Base-by-base conservation (phyloP, 257 asterid genomes). In the Solanum pennellii region DNA sequence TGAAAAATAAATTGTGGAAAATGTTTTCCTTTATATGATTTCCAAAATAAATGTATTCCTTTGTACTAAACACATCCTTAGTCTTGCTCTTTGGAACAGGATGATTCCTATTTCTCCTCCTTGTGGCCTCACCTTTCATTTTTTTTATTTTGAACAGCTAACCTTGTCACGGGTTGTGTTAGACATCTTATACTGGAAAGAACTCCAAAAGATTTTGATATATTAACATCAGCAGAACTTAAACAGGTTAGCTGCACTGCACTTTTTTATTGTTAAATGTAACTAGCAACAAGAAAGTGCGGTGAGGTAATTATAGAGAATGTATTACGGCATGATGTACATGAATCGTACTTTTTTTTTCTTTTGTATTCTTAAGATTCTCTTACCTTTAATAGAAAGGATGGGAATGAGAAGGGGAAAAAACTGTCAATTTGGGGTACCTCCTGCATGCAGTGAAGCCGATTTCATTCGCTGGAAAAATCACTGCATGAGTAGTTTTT, bases 91-190 rank as follows among this genome's bases (percentile, higher is more conserved):
- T 33, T 33, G 5, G 35, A 31, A 33, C 5, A 33, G 5, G 35
- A 3, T 33, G 35, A 33, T 33, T 33, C 35, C 35, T 33, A 33
- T 33, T 3, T 33, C 35, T 33, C 35, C 35, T 33, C 33, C 35
- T 33, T 33, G 35, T 33, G 35, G 35, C 5, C 35, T 33, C 35
- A 33, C 35, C 35, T 33, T 33, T 31, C 33, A 0, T 31, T 31
- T 31, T 31, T 31, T 3, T 31, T 31, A 31, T 31, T 31, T 33
- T 33, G 5, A 33, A 33, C 35, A 33, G 5, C 1, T 3, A 39
- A 89, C 73, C 91, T 89, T 59, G 91, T 89, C 31, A 89, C 86
- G 45, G 91, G 87, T 73, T 89, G 91, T 73, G 91, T 86, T 87
- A 79, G 89, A 71, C 89, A 89, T 74, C 89, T 86, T 83, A 83